These are phyloP conservation scores for Cryoendolithus antarcticus DNA, from an alignment of 2,329 filamentous ascomycete genomes.

Conservation along the genomic window DNA sequence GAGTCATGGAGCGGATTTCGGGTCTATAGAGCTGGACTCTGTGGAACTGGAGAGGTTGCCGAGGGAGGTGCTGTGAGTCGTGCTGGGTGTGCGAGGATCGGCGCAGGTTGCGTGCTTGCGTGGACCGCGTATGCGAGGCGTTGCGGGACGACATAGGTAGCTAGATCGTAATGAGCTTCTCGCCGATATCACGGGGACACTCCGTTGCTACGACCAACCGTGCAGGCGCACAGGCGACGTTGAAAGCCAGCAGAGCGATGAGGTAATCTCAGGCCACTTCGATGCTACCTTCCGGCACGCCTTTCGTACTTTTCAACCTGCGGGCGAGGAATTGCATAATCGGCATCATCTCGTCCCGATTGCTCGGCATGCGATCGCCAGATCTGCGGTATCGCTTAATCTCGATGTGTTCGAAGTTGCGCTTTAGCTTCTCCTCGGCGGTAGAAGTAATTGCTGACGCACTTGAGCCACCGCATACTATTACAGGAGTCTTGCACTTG, in stretches of 20 bases:
- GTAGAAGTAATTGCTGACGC: conserved; percentile 45
- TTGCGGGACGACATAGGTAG: too few relatives aligned
- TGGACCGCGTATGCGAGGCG: too few relatives aligned
- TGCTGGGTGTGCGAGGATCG: too few relatives aligned
- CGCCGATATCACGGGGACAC: too few relatives aligned
- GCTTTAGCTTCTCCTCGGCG: conserved; percentile 51
- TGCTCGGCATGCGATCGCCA: conserved; percentile 72
- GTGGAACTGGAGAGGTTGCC: too few relatives aligned
- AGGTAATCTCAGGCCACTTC: conserved; percentile 26
- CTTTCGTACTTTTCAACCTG: conserved; percentile 44
- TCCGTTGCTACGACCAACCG: too few relatives aligned
- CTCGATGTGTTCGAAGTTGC: conserved; percentile 42
- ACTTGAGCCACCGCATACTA: conserved; percentile 47
- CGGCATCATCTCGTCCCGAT: conserved; percentile 74
- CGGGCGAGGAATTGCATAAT: conserved; percentile 75
- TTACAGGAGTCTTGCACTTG: conserved; percentile 51
- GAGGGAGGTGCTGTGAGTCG: too few relatives aligned
- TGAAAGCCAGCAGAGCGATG: neutral
- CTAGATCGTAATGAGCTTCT: too few relatives aligned
- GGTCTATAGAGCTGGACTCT: too few relatives aligned
- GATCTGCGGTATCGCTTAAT: conserved; percentile 56
- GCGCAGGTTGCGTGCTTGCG: too few relatives aligned
- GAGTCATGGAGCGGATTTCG: too few relatives aligned
- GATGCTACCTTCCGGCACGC: conserved; percentile 41
- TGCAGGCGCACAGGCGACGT: too few relatives aligned